phyloP scores from a whole-genome alignment of 768 basidiomycete genomes.

The Sarcomyxa edulis region DNA sequence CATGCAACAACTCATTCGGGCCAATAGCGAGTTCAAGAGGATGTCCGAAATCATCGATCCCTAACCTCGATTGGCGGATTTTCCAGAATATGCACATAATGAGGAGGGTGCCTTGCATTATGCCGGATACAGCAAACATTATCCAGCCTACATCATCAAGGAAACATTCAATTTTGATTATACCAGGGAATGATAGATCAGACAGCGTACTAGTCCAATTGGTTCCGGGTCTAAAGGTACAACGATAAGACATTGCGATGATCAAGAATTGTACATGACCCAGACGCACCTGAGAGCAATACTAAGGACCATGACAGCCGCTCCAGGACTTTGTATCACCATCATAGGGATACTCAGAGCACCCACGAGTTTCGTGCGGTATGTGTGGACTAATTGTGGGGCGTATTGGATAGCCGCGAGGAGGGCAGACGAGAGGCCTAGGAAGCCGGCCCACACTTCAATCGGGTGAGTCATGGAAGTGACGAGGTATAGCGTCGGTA shows the following conservation, averaged over 20 bases:
- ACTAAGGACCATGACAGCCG: constrained; percentile 79
- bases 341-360: constrained; percentile 95
- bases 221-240: constrained; percentile 56
- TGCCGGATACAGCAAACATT: constrained; percentile 73
- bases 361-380: constrained; percentile 74
- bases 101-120: constrained; percentile 80
- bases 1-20: no score
- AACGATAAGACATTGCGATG: constrained; percentile 4
- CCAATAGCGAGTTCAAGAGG: no score
- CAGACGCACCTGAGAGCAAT: constrained; percentile 59
- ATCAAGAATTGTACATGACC: neutral
- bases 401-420: constrained; percentile 84
- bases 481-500: constrained; percentile 62
- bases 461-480: constrained; percentile 31
- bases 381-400: constrained; percentile 84
- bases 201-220: constrained; percentile 74
- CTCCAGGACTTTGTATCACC: constrained; percentile 90
- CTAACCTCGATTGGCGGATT: constrained; percentile 63
- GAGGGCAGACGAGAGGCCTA: constrained; percentile 76
- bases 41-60: constrained; percentile 87
- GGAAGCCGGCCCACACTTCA: constrained; percentile 72
- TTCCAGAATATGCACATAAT: constrained; percentile 87
- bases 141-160: constrained; percentile 86
- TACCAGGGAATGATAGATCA: neutral
- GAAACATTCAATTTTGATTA: no score